Base-by-base conservation (phyloP, 148 eudicot genomes). In the Bassia scoparia region DNA sequence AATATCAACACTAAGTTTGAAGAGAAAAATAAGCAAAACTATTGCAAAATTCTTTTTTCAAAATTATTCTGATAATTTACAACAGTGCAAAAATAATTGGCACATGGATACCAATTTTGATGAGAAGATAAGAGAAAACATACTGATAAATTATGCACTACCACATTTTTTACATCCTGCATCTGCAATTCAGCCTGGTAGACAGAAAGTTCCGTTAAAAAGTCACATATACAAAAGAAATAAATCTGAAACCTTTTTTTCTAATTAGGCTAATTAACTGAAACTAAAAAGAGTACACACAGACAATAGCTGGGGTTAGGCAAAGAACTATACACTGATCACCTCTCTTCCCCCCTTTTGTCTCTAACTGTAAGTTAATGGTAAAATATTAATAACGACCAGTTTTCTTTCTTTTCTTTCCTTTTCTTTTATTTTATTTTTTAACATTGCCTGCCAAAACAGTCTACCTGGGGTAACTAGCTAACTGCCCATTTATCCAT, bases 101-200 rank as follows among this genome's bases (percentile, higher is more conserved):
- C 54, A 38, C 12, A 53, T 11, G 33, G 58, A 50, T 7, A 27
- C 59, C 58, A 46, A 15, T 30, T 15, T 15, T 3, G 3, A 33
- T 20, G 43, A 53, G 27, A 27, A 55, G 63, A 27, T 24, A 34
- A 65, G 61, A 68, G 44, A 69, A 31, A 69, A 84, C 91, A 62
- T 91, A 94, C 98, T 89, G 98, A 94, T 72, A 94, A 78, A 79
- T 91, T 94, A 76, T 94, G 98, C 70, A 94, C 91, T 18, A 94
- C 70, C 41, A 94, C 98, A 81, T 91, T 87, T 70, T 87, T 88
- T 67, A 84, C 90, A 75, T 91, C 97, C 83, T 94, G 96, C 97
- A 94, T 94, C 78, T 66, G 89, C 78, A 94, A 71, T 72, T 94
- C 98, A 61, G 98, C 97, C 97, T 93, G 88, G 73, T 33, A 33